Conservation (phyloP, 1,284 basidiomycete species). For the Ustilago sp. region DNA sequence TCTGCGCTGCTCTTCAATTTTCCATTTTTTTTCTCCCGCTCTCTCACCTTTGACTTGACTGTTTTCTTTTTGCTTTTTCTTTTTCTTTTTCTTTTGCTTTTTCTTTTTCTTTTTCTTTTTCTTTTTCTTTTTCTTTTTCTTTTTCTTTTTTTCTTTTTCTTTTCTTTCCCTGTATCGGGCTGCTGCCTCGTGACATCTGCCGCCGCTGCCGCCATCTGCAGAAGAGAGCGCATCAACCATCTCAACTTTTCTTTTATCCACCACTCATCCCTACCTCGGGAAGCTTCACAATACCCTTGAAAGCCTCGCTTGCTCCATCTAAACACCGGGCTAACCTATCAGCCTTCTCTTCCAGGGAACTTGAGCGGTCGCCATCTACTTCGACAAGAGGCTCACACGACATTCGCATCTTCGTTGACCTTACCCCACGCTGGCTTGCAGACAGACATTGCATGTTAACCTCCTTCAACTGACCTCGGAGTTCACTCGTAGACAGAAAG, state of each 20-base stretch:
- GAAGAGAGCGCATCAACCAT: slow-evolving; percentile 2
- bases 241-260: background rate
- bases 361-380: no score
- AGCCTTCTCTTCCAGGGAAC: background rate
- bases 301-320: background rate
- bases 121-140: background rate
- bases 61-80: no score
- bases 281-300: background rate
- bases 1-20: background rate
- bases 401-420: background rate
- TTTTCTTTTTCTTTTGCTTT: background rate
- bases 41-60: no score
- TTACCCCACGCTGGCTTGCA: background rate
- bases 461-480: background rate
- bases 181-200: slow-evolving; percentile 6
- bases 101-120: background rate
- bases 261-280: background rate
- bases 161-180: background rate
- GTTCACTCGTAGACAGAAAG: background rate
- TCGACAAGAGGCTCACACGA: slow-evolving; percentile 5
- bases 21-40: background rate
- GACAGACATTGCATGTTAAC: background rate
- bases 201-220: slow-evolving; percentile 2
- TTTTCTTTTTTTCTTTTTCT: no score
- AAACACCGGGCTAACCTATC: background rate